A percentile compares a stretch with the other conserved stretches of the same genome.
phyloP scores from a whole-genome alignment of 257 asterid genomes.

The Solanum habrochaites region DNA sequence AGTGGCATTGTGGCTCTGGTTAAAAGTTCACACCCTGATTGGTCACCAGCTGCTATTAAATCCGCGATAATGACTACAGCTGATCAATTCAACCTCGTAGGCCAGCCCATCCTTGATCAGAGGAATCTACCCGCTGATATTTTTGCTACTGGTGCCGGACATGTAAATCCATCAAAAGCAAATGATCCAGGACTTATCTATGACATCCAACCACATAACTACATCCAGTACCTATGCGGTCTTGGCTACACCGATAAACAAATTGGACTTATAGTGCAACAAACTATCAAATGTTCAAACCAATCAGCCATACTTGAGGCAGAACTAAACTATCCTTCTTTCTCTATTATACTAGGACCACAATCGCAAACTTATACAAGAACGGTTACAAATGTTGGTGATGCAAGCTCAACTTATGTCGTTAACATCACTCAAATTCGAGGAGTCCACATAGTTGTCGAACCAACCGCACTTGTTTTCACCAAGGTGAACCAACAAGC shows the following conservation, averaged over 20 bases:
- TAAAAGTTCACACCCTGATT: conserved; percentile 16
- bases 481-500: not conserved
- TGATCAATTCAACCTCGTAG: not conserved
- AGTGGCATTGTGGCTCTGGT: conserved; percentile 22
- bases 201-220: conserved; percentile 4
- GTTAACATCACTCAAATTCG: not conserved
- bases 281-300: not conserved
- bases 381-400: conserved; percentile 32
- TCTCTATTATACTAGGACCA: conserved; percentile 2
- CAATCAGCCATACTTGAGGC: conserved; percentile 1
- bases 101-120: not conserved
- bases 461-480: conserved; percentile 5
- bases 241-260: conserved; percentile 5
- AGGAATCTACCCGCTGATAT: not conserved
- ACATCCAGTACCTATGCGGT: conserved; percentile 17
- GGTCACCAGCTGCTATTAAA: conserved; percentile 29
- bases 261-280: not conserved
- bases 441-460: conserved; percentile 6
- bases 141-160: conserved; percentile 23
- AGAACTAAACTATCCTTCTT: conserved; percentile 32
- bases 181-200: conserved; percentile 25
- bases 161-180: conserved; percentile 17
- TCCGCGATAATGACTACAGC: conserved; percentile 29
- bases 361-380: conserved; percentile 5
- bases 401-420: conserved; percentile 7